Evolutionary conservation across 163 green algal species (phyloP), one percentile per base, ranked within the genome.

Genomic region (Volvox carteri): DNA sequence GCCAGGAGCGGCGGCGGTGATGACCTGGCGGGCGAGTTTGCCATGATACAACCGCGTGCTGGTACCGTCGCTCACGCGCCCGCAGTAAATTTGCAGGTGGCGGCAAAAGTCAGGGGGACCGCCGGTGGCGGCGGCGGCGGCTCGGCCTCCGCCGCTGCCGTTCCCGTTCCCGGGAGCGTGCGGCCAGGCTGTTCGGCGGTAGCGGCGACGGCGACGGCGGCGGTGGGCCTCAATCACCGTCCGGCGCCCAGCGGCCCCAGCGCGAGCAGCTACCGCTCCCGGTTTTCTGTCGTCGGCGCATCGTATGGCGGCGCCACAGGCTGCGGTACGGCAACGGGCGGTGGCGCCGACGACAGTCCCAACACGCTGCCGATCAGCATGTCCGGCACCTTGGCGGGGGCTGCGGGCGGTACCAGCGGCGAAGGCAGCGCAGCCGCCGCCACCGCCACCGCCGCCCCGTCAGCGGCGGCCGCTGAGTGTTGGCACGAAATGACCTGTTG

Each of bases 21-120:
- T 21, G 77, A 72, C 6, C 6, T 56, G 52, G 77, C 52, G 30
- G 77, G 70, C 37, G 70, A 78, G 70, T 78, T 78, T 42, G 7
- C 12, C 37, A 78, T 78, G 70, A 9, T 78, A 21, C 70, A 30
- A 28, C 37, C 70, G 23, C 37, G 39, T 41, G 2, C 70, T 33
- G 70, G 70, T 39, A n/a, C 48, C 11, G 48, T 14, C 48, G 48
- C 48, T 23, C 48, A 23, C 48, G 48, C 11, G 14, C 48, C 48
- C 48, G 48, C 48, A 58, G 48, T 58, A n/a, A n/a, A n/a, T n/a
- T n/a, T n/a, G n/a, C n/a, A n/a, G n/a, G n/a, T n/a, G n/a, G n/a
- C n/a, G n/a, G n/a, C n/a, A n/a, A n/a, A n/a, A n/a, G n/a, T n/a
- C n/a, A n/a, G n/a, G n/a, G n/a, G n/a, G n/a, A n/a, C n/a, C n/a